Evolutionary conservation across 305 asterid genomes (phyloP).

Genomic region (Fraxinus angustifolia): DNA sequence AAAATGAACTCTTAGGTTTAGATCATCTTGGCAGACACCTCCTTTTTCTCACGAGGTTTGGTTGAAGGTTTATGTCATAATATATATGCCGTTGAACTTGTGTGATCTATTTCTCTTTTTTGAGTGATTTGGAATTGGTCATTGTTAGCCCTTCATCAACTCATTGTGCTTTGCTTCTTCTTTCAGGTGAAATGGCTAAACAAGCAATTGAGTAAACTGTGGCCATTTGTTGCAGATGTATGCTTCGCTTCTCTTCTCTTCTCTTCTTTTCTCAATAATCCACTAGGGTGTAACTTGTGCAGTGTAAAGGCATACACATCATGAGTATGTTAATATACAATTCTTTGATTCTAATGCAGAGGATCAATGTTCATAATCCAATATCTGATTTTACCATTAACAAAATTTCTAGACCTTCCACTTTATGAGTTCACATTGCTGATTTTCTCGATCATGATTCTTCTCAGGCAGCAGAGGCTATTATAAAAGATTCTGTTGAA

Average conservation of each 20-base stretch:
- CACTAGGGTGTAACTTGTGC: background rate
- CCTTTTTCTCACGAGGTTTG: background rate
- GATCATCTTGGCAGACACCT: background rate
- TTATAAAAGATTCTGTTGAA: slow-evolving; percentile 88
- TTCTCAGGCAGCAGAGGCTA: slow-evolving; percentile 88
- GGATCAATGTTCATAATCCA: background rate
- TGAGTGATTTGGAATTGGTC: slow-evolving; percentile 8
- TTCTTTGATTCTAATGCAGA: slow-evolving; percentile 5
- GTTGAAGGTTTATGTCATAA: background rate
- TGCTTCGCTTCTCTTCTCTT: slow-evolving; percentile 30
- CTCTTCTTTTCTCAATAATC: slow-evolving; percentile 11
- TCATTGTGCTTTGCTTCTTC: slow-evolving; percentile 14
- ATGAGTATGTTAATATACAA: background rate
- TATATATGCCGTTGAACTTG: background rate
- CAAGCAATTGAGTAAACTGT: slow-evolving; percentile 74
- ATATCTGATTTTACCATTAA: slow-evolving; percentile 8
- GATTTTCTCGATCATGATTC: slow-evolving; percentile 12
- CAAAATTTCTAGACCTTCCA: slow-evolving; percentile 9
- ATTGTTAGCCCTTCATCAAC: slow-evolving; percentile 1
- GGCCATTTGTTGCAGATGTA: slow-evolving; percentile 99
- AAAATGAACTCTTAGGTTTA: background rate
- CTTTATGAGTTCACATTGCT: slow-evolving; percentile 18
- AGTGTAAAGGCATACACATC: background rate
- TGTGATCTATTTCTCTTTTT: background rate
- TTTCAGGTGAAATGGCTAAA: slow-evolving; percentile 98